Base-by-base conservation (phyloP, 805 yeast species). In the Kluyveromyces starmeri region DNA sequence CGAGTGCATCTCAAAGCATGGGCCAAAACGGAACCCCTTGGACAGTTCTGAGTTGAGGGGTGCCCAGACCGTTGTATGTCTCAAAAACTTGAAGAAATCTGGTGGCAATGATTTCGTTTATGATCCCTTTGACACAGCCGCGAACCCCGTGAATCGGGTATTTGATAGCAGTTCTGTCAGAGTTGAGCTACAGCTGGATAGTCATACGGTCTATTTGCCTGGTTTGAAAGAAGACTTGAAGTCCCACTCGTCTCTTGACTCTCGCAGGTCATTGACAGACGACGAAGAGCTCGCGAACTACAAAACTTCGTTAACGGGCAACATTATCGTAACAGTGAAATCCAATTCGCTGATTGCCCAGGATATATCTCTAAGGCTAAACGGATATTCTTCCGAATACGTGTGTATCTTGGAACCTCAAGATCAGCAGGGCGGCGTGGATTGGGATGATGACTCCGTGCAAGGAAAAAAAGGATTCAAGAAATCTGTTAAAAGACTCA, bases 331-430 rank as follows among this genome's bases (percentile, higher is more conserved):
- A 4, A 36, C 36, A 11, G 39, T 39, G 13, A 39, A 39, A 26
- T 26, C 29, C 7, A n/a, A 15, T 10, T 20, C 28, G 8, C 15
- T 25, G 7, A n/a, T 36, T 7, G 22, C 33, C 16, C 32, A 32
- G 13, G 25, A 33, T 17, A 18, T 39, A 16, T 32, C 33, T 11
- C 32, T 39, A n/a, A 24, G 35, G 2, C 27, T 39, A 24, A 36
- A 36, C 27, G 34, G 42, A 7, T 39, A 36, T 25, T 28, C 39
- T 5, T 19, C 35, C n/a, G 36, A 39, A 24, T 39, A 19, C 20
- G 37, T 30, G 16, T 32, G 34, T 21, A 13, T 31, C 10, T 19
- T 24, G 16, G 21, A 23, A 8, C 14, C 17, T n/a, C n/a, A n/a
- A n/a, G n/a, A n/a, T n/a, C 7, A 23, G 12, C n/a, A 12, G n/a